Conservation (phyloP, 257 asterid genomes). For the Solanum raphanifolium region DNA sequence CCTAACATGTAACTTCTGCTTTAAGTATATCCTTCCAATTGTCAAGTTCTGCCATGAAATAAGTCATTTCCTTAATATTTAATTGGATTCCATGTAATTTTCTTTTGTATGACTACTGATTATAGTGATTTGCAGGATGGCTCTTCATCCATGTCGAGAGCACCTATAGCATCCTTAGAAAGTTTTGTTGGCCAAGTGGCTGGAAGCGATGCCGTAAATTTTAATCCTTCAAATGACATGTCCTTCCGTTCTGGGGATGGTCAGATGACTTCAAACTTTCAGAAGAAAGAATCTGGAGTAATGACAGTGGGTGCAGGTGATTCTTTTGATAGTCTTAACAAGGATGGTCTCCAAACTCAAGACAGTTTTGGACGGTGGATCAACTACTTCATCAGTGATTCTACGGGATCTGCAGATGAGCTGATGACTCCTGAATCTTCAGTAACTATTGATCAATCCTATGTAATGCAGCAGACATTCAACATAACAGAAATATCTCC, state of each 20-base stretch:
- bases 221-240: constrained; percentile 19
- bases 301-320: constrained; percentile 18
- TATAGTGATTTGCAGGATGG: constrained; percentile 34
- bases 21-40: background rate
- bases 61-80: background rate
- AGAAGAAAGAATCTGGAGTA: constrained; percentile 25
- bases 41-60: background rate
- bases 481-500: constrained; percentile 71
- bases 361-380: constrained; percentile 70
- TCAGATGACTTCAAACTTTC: constrained; percentile 25
- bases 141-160: constrained; percentile 20
- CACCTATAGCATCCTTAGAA: constrained; percentile 27
- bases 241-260: constrained; percentile 28
- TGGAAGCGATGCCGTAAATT: constrained; percentile 15
- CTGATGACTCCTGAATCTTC: constrained; percentile 26
- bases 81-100: background rate
- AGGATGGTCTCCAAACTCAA: constrained; percentile 46
- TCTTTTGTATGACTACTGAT: background rate
- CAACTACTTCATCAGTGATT: constrained; percentile 35
- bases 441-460: constrained; percentile 7
- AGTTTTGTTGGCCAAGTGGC: constrained; percentile 30
- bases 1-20: background rate
- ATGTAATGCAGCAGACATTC: constrained; percentile 40
- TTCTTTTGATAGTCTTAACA: constrained; percentile 17
- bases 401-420: constrained; percentile 46